These are phyloP conservation scores for Phytophthora aleatoria DNA, from an alignment of 352 stramenopile species.

Conservation along the genomic window DNA sequence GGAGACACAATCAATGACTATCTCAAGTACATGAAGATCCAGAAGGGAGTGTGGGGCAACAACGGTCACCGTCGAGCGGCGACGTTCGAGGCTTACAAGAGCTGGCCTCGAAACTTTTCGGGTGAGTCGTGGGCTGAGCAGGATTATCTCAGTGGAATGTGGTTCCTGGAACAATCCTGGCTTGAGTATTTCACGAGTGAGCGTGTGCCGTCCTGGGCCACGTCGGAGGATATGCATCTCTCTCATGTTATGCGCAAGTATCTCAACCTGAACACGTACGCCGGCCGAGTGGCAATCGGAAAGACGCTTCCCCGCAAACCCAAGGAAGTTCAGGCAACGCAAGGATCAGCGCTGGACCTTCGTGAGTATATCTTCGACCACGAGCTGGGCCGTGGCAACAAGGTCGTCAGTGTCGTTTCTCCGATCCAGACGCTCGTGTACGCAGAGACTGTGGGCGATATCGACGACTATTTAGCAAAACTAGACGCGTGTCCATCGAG, in stretches of 20 bases:
- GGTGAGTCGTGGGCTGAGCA: conserved; percentile 45
- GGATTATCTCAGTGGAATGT: conserved; percentile 72
- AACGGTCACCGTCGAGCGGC: conserved; percentile 49
- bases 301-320: conserved; percentile 42
- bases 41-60: conserved; percentile 58
- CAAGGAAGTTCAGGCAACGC: conserved; percentile 45
- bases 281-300: conserved; percentile 44
- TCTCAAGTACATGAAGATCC: conserved; percentile 44
- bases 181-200: conserved; percentile 73
- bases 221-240: conserved; percentile 65
- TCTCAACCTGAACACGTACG: conserved; percentile 69
- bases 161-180: conserved; percentile 66
- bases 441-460: conserved; percentile 50
- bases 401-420: conserved; percentile 49
- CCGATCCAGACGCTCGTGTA: conserved; percentile 62
- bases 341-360: conserved; percentile 52
- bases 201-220: conserved; percentile 52
- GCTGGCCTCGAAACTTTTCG: conserved; percentile 48
- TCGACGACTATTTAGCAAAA: conserved; percentile 46
- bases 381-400: conserved; percentile 62
- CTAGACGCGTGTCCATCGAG: conserved; percentile 34
- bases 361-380: conserved; percentile 69
- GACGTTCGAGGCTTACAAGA: conserved; percentile 55
- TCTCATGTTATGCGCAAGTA: conserved; percentile 72
- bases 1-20: conserved; percentile 48